Base-by-base conservation (phyloP, 2,329 filamentous ascomycete genomes). In the Akanthomyces lecanii region DNA sequence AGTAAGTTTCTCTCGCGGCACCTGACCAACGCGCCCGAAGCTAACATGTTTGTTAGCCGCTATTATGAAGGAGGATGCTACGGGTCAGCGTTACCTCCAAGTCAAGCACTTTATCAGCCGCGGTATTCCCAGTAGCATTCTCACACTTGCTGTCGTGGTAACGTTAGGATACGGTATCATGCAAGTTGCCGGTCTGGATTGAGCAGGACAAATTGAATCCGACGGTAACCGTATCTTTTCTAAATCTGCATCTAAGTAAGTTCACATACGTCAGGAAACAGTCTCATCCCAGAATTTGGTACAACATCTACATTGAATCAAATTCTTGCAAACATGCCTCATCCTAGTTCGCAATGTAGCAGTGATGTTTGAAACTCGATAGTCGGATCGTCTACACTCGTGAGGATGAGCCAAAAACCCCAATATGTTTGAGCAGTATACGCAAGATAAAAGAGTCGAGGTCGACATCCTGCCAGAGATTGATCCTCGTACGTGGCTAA, bases 31-130 rank as follows among this genome's bases (percentile, higher is more conserved):
- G 16, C 14, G 6, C 12, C 1, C 30, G 23, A 12, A 3, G 55
- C 71, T 75, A 64, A 73, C 65, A 51, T 54, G 6, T 36, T 6
- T 8, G 50, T 18, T 57, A 96, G 92, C 95, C 71, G 95, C 95
- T 4, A 98, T 99, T 71, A 98, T 99, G 95, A 98, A 98, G 82
- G 95, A 99, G 77, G 94, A 99, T 70, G 85, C 91, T 0, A 96
- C 93, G 0, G 95, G 95, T 10, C 91, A 96, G 73, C 84, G 95
- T 62, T 99, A 99, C 72, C 83, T 99, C 61, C 83, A 89, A 65
- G 96, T 99, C 59, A 90, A 90, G 72, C 95, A 99, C 74, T 99
- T 99, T 76, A 89, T 99, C 71, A 96, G 90, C 58, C 82, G 93
- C n/a, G 95, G 95, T 71, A 86, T 99, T 44, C 94, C 95, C 0